Percentiles rank a stretch among this genome's conserved stretches.
Conservation (phyloP, 345 rosid species). For the Salix udensis region DNA sequence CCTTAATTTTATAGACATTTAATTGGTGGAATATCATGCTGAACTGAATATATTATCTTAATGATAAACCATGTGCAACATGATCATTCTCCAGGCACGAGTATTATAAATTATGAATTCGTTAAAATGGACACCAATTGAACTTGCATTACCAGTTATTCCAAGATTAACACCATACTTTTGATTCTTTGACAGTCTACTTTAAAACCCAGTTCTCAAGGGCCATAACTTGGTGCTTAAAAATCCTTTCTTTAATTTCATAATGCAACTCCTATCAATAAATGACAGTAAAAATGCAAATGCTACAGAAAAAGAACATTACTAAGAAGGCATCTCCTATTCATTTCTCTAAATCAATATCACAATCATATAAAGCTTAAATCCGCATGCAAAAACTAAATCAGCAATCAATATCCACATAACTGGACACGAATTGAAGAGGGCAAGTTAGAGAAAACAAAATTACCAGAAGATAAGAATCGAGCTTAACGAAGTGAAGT, state of each 20-base stretch:
- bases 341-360: not conserved
- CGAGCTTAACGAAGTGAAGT: not conserved
- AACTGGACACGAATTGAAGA: too few species aligned
- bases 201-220: not conserved
- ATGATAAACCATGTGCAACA: not conserved
- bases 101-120: not conserved
- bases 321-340: not conserved
- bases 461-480: slow-evolving; percentile 22
- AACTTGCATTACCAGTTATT: not conserved
- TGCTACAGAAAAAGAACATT: not conserved
- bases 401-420: not conserved
- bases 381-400: not conserved
- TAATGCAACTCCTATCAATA: not conserved
- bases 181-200: not conserved
- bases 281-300: not conserved
- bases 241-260: not conserved
- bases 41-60: not conserved
- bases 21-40: not conserved
- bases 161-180: not conserved
- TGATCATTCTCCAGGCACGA: not conserved
- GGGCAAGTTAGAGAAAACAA: not conserved
- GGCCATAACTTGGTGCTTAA: too few species aligned
- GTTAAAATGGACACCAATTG: not conserved
- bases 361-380: not conserved
- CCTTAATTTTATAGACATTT: not conserved